These are phyloP conservation scores for Podospora comata DNA, from an alignment of 495 filamentous ascomycete species.

Conservation along the genomic window DNA sequence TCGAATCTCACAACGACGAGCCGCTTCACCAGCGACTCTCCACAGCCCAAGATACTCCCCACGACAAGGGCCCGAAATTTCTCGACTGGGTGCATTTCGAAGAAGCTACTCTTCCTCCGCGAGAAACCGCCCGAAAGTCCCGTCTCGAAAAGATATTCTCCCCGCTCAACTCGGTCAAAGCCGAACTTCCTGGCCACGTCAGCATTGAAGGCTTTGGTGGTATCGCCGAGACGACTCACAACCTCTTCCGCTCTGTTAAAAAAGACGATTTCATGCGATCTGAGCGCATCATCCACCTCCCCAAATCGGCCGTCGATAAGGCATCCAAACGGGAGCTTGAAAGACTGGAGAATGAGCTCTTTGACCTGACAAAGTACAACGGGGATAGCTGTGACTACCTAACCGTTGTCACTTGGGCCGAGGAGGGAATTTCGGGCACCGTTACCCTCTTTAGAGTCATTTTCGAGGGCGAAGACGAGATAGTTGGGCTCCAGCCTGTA, in stretches of 20 bases:
- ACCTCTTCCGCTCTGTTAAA: conserved; percentile 27
- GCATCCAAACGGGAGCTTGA: conserved; percentile 22
- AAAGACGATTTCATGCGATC: conserved; percentile 27
- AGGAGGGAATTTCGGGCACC: conserved; percentile 19
- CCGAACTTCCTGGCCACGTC: conserved; percentile 25
- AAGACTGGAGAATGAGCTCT: conserved; percentile 29
- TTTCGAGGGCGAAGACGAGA: conserved; percentile 13
- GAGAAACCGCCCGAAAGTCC: conserved; percentile 21
- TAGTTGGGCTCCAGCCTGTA: conserved; percentile 22
- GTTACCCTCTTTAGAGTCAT: conserved; percentile 26
- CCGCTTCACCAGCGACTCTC: background rate
- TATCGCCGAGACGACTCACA: conserved; percentile 26
- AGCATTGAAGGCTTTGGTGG: conserved; percentile 28
- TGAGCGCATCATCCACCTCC: conserved; percentile 21
- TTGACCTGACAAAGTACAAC: conserved; percentile 28
- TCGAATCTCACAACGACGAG: conserved; percentile 1
- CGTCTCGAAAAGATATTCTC: conserved; percentile 22
- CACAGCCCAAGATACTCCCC: background rate
- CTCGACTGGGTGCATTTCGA: conserved; percentile 25
- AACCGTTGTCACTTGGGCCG: conserved; percentile 27
- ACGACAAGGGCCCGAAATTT: conserved; percentile 10
- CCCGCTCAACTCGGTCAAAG: conserved; percentile 23
- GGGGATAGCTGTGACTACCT: conserved; percentile 20
- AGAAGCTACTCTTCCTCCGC: conserved; percentile 19
- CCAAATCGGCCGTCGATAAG: background rate